These are phyloP conservation scores for Misopates orontium DNA, from an alignment of 257 asterid genomes.

Conservation along the genomic window DNA sequence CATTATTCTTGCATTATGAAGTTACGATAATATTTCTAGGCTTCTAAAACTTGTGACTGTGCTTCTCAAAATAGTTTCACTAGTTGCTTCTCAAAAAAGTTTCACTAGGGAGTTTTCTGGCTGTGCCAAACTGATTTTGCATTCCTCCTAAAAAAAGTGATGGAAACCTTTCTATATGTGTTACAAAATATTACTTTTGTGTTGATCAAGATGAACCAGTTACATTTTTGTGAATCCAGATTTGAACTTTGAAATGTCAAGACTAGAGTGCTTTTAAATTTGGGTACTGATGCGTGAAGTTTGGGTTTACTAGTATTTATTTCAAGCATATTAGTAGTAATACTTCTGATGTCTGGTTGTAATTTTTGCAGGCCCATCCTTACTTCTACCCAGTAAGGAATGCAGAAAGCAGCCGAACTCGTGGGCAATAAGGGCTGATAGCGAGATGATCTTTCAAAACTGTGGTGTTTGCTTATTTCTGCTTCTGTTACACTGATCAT, in stretches of 20 bases:
- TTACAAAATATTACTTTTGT: not conserved
- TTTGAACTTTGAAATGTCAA: not conserved
- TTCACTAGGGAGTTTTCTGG: no score
- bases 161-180: not conserved
- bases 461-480: conserved; percentile 16
- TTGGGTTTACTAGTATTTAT: not conserved
- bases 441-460: conserved; percentile 23
- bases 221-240: not conserved
- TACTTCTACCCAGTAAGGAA: conserved; percentile 77
- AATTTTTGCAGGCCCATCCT: conserved; percentile 79
- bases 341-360: conserved; percentile 9
- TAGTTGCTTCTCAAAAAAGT: no score
- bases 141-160: not conserved
- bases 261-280: not conserved
- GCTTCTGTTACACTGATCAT: conserved; percentile 24
- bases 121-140: no score
- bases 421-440: conserved; percentile 48
- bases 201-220: not conserved
- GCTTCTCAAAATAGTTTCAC: not conserved
- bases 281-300: not conserved
- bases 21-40: not conserved
- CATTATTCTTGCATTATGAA: not conserved
- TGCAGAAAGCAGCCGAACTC: conserved; percentile 78
- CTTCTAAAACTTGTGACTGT: conserved; percentile 1
- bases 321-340: not conserved